Conservation (phyloP, 2,329 filamentous ascomycete species). For the Cladorrhinum sp. region DNA sequence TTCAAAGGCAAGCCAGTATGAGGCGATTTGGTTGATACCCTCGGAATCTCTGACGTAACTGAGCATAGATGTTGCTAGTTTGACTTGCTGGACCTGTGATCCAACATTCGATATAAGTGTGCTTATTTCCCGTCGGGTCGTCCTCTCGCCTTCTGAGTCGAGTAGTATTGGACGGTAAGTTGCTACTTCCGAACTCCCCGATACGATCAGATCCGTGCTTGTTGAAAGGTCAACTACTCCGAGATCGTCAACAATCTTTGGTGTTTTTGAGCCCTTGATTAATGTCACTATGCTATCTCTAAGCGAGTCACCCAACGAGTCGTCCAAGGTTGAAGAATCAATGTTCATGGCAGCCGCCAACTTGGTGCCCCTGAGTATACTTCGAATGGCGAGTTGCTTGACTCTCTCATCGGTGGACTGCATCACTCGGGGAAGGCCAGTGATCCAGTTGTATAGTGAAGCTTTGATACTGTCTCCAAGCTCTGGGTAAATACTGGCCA, state of each 20-base stretch:
- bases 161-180: conserved; percentile 62
- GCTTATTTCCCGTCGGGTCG: conserved; percentile 56
- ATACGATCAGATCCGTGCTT: conserved; percentile 30
- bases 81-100: conserved; percentile 56
- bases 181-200: conserved; percentile 20
- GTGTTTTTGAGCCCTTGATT: conserved; percentile 33
- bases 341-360: conserved; percentile 62
- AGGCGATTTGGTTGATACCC: conserved; percentile 60
- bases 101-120: conserved; percentile 57
- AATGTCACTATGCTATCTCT: conserved; percentile 66
- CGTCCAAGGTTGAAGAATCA: conserved; percentile 64
- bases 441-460: conserved; percentile 76
- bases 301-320: conserved; percentile 64
- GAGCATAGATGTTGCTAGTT: conserved; percentile 63
- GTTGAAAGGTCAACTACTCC: conserved; percentile 31
- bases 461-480: conserved; percentile 59
- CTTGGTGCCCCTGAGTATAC: conserved; percentile 71
- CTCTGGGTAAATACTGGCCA: conserved; percentile 54
- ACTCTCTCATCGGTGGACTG: conserved; percentile 77
- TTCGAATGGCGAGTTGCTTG: conserved; percentile 69
- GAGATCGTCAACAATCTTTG: conserved; percentile 34
- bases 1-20: conserved; percentile 77
- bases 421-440: conserved; percentile 76
- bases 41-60: conserved; percentile 57
- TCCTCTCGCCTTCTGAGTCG: conserved; percentile 62